Evolutionary conservation across 1,284 basidiomycete genomes (phyloP), one percentile per base, ranked within the genome.

Genomic region (Malassezia sympodialis): DNA sequence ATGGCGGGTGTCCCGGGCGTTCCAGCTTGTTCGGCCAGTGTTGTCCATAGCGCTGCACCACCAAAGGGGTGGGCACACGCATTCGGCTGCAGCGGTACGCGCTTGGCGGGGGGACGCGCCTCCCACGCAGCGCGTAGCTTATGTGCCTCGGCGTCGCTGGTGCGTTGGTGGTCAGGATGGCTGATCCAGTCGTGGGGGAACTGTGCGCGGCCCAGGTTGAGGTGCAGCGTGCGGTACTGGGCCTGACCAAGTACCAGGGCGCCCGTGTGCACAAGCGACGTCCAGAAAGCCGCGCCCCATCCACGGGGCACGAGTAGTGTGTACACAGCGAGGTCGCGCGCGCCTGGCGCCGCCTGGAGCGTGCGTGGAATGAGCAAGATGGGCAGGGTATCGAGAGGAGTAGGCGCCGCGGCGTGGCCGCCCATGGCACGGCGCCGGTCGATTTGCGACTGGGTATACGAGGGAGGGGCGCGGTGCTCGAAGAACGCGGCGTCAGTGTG

Each of bases 271-370:
- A 67, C 59, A 1, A 74, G 63, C 12, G 67, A 66, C 12, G 63
- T 59, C 57, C 64, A 72, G 48, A 72, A 72, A 2, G 67, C 62
- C 1, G 43, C 51, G 19, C 66, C 67, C 72, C 72, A 74, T 11
- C 69, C 70, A 24, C 70, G 64, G 7, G 72, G 72, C 1, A 72
- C 63, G 8, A 74, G 35, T 1, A 74, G 56, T 1, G 62, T 69
- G 50, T 48, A 73, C 3, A 60, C 58, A 12, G 56, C 21, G 14
- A 55, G 15, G 15, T 7, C 11, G 2, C 27, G 17, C 27, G 35
- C 4, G n/a, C 27, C 27, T n/a, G 49, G 39, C 8, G 39, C 21
- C 8, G 31, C 34, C 7, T 23, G 19, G 17, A 41, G 14, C 11
- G 17, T 37, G 4, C 27, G 26, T 10, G 14, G 19, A 11, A 56